Evolutionary conservation across 345 rosid species (phyloP), one percentile per base, ranked within the genome.

Genomic region (Boechera divaricarpa): DNA sequence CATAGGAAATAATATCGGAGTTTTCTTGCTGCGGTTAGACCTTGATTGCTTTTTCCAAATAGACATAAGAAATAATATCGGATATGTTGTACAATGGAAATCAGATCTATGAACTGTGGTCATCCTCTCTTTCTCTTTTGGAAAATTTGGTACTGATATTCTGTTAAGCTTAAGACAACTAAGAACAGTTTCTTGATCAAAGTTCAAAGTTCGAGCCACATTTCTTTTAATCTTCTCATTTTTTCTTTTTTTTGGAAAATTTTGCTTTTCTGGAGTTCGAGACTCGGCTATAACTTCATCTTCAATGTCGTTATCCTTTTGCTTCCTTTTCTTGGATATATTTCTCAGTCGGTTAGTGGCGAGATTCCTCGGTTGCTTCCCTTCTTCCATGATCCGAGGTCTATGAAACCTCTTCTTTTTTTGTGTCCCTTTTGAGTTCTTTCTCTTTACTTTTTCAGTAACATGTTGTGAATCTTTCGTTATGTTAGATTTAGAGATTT

Each of bases 361-460:
- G 1, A 33, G 44, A 29, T 72, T 26, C 10, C 77, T 72, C 15
- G 63, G 68, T 15, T 66, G 59, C 10, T 32, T 78, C 0, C 77
- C 73, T 0, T 49, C 73, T 31, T 71, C 81, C 73, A 65, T 4
- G 39, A 78, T 78, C 4, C 26, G 51, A 11, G 81, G 81, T 52
- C 73, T 51, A 24, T 58, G 15, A 11, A 21, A 72, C 59, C 49
- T 72, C 10, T 13, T 63, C 0, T 18, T 65, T 21, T 77, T n/a
- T 7, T 21, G 9, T 21, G 13, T 8, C 29, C 1, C 16, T 11
- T 48, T 39, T 21, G 72, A 13, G 4, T 29, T 38, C 2, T 65
- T 77, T 11, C 1, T 66, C 13, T 39, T 65, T 47, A 5, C 24
- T 29, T 21, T 60, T 18, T 21, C 77, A 6, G 0, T 7, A 38